Conservation (phyloP, 352 stramenopile genomes). For the Phytopythium cucurbitacearum region DNA sequence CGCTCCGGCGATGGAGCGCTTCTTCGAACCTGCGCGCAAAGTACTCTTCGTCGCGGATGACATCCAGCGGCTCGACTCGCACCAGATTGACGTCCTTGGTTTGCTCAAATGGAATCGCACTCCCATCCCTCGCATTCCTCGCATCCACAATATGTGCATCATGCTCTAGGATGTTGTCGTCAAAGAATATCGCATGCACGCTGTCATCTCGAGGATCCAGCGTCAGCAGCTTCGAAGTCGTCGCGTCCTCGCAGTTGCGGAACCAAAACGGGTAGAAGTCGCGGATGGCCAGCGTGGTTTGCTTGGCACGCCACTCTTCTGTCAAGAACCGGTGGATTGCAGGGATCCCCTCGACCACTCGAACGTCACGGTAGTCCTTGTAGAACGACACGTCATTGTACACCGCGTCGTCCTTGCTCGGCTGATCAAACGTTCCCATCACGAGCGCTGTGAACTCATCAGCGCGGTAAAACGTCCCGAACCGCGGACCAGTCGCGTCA, state of each 20-base stretch:
- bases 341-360: conserved; percentile 33
- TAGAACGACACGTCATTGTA: conserved; percentile 33
- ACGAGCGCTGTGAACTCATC: conserved; percentile 45
- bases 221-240: conserved; percentile 53
- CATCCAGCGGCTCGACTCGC: conserved; percentile 63
- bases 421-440: conserved; percentile 75
- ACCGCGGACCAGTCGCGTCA: conserved; percentile 19
- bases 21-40: conserved; percentile 46
- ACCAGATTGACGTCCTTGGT: conserved; percentile 47
- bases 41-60: conserved; percentile 41
- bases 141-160: conserved; percentile 76
- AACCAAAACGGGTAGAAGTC: conserved; percentile 83
- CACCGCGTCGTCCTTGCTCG: conserved; percentile 14
- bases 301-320: conserved; percentile 33
- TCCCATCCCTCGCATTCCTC: conserved; percentile 21
- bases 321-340: conserved; percentile 52
- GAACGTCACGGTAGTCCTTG: conserved; percentile 9
- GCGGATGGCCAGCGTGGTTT: conserved; percentile 62
- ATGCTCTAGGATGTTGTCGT: conserved; percentile 69
- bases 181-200: conserved; percentile 67
- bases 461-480: conserved; percentile 64
- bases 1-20: not conserved
- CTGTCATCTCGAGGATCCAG: conserved; percentile 28
- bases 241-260: conserved; percentile 36
- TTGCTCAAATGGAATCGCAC: conserved; percentile 25